These are phyloP conservation scores for Yarrowia sp. DNA, from an alignment of 805 yeast species.

Conservation along the genomic window DNA sequence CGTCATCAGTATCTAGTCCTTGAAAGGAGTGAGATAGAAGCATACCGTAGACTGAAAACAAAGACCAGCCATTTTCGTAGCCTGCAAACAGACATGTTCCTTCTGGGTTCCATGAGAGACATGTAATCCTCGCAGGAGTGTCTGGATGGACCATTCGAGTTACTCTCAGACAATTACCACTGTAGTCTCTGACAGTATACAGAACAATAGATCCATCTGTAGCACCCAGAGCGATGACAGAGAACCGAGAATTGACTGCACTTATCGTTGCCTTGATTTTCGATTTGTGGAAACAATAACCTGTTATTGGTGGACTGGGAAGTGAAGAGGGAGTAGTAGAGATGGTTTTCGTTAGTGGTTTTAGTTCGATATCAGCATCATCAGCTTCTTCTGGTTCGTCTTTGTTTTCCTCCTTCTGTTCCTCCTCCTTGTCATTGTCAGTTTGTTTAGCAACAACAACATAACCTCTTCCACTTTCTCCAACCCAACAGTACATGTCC, in stretches of 20 bases:
- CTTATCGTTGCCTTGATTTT: slow-evolving; percentile 28
- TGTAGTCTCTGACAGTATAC: slow-evolving; percentile 42
- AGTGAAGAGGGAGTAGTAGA: neutral
- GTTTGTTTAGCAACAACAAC: slow-evolving; percentile 1
- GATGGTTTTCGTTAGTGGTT: neutral
- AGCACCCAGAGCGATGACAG: slow-evolving; percentile 44
- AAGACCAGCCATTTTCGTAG: slow-evolving; percentile 48
- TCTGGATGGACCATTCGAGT: slow-evolving; percentile 38
- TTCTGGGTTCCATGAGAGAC: slow-evolving; percentile 42
- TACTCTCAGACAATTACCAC: slow-evolving; percentile 35
- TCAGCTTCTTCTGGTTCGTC: neutral
- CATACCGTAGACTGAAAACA: slow-evolving; percentile 50
- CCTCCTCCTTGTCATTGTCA: neutral
- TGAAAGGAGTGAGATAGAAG: slow-evolving; percentile 44
- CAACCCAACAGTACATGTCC: slow-evolving; percentile 26
- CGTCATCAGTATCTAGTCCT: slow-evolving; percentile 31
- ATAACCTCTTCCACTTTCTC: slow-evolving; percentile 29
- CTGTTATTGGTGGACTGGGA: neutral
- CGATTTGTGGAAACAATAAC: slow-evolving; percentile 25
- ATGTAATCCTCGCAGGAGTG: slow-evolving; percentile 34
- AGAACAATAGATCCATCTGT: slow-evolving; percentile 42
- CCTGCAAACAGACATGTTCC: slow-evolving; percentile 40
- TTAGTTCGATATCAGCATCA: neutral
- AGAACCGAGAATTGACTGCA: slow-evolving; percentile 45
- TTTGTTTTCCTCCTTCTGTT: neutral